These are phyloP conservation scores for Claviceps sorghi DNA, from an alignment of 2,329 filamentous ascomycete genomes.

Conservation along the genomic window DNA sequence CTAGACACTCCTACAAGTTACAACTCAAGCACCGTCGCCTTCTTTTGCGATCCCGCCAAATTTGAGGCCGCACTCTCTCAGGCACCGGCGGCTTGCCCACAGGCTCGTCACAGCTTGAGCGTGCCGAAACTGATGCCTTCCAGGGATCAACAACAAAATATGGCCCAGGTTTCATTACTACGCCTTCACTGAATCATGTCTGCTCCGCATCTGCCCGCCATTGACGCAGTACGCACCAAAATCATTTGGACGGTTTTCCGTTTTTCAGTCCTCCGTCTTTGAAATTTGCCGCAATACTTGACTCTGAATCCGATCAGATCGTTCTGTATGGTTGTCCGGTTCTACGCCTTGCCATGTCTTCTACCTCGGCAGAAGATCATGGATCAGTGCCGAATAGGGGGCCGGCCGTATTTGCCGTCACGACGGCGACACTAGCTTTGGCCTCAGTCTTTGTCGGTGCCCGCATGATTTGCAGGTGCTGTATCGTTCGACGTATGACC, in stretches of 20 bases:
- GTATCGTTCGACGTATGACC: constrained; percentile 56
- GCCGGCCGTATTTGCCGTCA: constrained; percentile 52
- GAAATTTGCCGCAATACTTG: background rate
- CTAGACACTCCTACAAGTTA: background rate
- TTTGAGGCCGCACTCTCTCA: background rate
- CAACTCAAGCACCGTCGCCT: background rate
- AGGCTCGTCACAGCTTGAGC: background rate
- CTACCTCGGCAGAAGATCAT: constrained; percentile 2
- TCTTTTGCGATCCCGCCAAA: background rate
- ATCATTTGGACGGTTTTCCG: background rate
- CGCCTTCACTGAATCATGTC: constrained; percentile 1
- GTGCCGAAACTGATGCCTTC: background rate
- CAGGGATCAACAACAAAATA: background rate
- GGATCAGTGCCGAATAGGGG: constrained; percentile 33
- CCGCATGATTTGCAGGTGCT: constrained; percentile 56
- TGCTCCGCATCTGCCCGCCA: background rate
- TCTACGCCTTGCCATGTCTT: constrained; percentile 5
- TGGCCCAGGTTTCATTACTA: background rate
- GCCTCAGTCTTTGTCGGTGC: constrained; percentile 62
- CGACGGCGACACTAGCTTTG: constrained; percentile 51
- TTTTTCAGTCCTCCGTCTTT: too few relatives aligned
- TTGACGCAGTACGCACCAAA: background rate
- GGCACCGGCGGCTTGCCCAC: background rate
- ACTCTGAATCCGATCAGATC: background rate
- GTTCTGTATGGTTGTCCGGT: constrained; percentile 2